Percentiles rank a stretch among this genome's conserved stretches.
phyloP scores from a whole-genome alignment of 2,329 filamentous ascomycete species.

The Sclerotinia sclerotiorum region DNA sequence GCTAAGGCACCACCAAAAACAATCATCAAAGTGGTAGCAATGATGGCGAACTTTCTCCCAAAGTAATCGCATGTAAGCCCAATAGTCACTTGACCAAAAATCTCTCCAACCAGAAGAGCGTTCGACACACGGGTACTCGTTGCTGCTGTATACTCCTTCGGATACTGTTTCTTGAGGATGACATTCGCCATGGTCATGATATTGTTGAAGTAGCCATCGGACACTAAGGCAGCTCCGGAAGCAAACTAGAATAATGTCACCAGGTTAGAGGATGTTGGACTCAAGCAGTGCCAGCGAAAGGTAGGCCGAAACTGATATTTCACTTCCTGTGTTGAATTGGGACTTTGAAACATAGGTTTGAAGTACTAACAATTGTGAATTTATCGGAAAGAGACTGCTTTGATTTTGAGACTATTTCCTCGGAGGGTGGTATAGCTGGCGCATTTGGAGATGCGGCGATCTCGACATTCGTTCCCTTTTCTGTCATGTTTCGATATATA shows the following conservation, averaged over 20 bases:
- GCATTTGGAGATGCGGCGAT: neutral
- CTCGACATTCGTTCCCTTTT: neutral
- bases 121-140: constrained; percentile 46
- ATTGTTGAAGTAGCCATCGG: constrained; percentile 43
- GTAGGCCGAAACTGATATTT: too few relatives aligned
- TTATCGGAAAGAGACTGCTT: constrained; percentile 36
- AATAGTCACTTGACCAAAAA: constrained; percentile 46
- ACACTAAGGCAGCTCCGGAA: constrained; percentile 39
- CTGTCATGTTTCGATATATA: constrained; percentile 2
- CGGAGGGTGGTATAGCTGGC: neutral
- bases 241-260: constrained; percentile 31
- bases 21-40: constrained; percentile 48
- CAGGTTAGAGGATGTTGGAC: neutral
- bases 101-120: constrained; percentile 45
- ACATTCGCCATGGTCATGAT: constrained; percentile 43
- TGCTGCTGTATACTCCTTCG: constrained; percentile 28
- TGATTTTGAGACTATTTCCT: constrained; percentile 28
- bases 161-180: constrained; percentile 37
- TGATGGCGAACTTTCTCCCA: constrained; percentile 48
- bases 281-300: too few relatives aligned
- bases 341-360: too few relatives aligned
- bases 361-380: constrained; percentile 35
- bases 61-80: constrained; percentile 48
- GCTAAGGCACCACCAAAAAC: constrained; percentile 47
- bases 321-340: too few relatives aligned